phyloP scores from a whole-genome alignment of 2,329 filamentous ascomycete genomes.

The Xylaria sp. region DNA sequence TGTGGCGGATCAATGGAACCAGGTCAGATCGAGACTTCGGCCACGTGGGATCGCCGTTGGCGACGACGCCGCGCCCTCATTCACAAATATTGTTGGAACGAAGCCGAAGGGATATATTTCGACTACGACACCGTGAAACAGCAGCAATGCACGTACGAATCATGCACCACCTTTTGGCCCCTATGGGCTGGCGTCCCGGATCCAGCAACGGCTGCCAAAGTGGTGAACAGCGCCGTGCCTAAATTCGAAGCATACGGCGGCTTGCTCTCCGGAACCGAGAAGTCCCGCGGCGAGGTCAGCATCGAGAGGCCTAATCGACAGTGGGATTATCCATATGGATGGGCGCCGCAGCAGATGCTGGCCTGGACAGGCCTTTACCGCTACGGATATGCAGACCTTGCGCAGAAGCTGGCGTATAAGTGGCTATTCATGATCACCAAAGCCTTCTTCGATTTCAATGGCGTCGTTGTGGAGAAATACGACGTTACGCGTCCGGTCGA shows the following conservation, averaged over 20 bases:
- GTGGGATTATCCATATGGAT: conserved; percentile 98
- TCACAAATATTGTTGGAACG: conserved; percentile 94
- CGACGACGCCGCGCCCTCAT: conserved; percentile 85
- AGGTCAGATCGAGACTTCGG: conserved; percentile 81
- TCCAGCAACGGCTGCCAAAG: conserved; percentile 83
- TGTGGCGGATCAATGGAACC: conserved; percentile 74
- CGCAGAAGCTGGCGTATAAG: conserved; percentile 89
- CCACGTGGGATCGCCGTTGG: conserved; percentile 89
- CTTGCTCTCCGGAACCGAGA: conserved; percentile 87
- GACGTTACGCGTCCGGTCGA: conserved; percentile 91
- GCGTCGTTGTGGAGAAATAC: conserved; percentile 98
- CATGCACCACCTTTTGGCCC: conserved; percentile 94
- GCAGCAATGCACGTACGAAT: conserved; percentile 85
- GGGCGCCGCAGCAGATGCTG: conserved; percentile 98
- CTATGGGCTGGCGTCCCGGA: conserved; percentile 94
- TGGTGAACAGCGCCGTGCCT: conserved; percentile 85
- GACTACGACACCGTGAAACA: conserved; percentile 92
- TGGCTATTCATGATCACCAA: conserved; percentile 99
- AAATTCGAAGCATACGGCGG: conserved; percentile 90
- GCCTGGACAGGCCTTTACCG: conserved; percentile 93
- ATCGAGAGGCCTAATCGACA: conserved; percentile 91
- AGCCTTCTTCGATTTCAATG: conserved; percentile 98
- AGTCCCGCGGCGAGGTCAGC: conserved; percentile 83
- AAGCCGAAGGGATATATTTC: conserved; percentile 94
- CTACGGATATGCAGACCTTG: conserved; percentile 92